Evolutionary conservation across 2,329 filamentous ascomycete species (phyloP), one percentile per base, ranked within the genome.

Genomic region (Byssochlamys sp.): DNA sequence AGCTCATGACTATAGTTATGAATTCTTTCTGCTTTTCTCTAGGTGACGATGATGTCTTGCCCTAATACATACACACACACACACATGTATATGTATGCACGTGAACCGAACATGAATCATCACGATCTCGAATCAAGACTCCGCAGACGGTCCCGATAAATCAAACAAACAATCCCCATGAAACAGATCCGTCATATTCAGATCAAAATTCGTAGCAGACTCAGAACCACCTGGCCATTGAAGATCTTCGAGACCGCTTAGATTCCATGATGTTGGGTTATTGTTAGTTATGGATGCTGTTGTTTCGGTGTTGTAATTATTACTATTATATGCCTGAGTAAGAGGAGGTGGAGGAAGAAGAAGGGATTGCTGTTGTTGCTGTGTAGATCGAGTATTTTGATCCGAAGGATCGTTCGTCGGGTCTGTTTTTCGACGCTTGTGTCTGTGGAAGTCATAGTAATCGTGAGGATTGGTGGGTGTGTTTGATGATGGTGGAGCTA

Each of bases 111-210:
- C 19, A 19, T 19, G 19, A 19, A 19, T 19, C 19, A 19, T 19
- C 31, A 33, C 12, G 31, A 33, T 9, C 31, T 19, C 10, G 31
- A 45, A 48, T 63, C 67, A n/a, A 67, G 68, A 58, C 66, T 69
- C 55, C 67, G 68, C 57, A 45, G 19, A 45, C 12, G 69, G 67
- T 10, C 66, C 66, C 39, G 69, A 66, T 28, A 70, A 58, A 61
- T 72, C 68, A 57, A 71, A 66, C 25, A 71, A 50, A 29, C 63
- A 65, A 57, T 71, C 66, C 53, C 66, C 68, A 26, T 70, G 63
- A 29, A 72, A 62, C 26, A 72, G 51, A 63, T 70, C 68, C 7
- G 64, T 69, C 66, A 68, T 71, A 29, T 66, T 69, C 29, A 67
- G 61, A 58, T 71, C 69, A 31, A 68, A 66, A 14, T 65, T 67